These are phyloP conservation scores for Syzygium grande DNA, from an alignment of 345 rosid genomes.

Conservation along the genomic window DNA sequence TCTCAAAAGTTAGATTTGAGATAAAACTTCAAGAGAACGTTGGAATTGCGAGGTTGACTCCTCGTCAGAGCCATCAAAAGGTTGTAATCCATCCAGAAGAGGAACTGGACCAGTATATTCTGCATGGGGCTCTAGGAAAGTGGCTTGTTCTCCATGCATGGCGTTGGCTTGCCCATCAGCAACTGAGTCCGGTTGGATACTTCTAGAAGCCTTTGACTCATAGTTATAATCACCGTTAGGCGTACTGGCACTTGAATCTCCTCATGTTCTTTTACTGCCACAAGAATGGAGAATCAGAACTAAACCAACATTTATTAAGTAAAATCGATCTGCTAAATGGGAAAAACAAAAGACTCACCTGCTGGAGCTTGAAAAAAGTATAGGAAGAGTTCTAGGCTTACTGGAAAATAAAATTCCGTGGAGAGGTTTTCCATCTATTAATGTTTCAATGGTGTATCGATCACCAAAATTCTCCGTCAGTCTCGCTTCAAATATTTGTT, in stretches of 20 bases:
- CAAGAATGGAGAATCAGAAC: not conserved
- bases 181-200: conserved; percentile 8
- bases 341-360: not conserved
- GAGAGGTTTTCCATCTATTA: conserved; percentile 72
- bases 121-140: not conserved
- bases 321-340: not conserved
- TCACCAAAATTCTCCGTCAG: conserved; percentile 53
- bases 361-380: conserved; percentile 5
- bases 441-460: conserved; percentile 73
- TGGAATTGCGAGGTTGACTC: not conserved
- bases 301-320: not conserved
- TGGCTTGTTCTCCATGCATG: conserved; percentile 13
- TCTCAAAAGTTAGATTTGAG: not conserved
- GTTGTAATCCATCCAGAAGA: conserved; percentile 11
- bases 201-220: conserved; percentile 18
- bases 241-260: conserved; percentile 14
- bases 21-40: not conserved
- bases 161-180: conserved; percentile 19
- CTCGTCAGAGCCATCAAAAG: conserved; percentile 9
- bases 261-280: conserved; percentile 32
- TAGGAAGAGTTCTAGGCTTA: conserved; percentile 28
- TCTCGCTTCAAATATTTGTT: conserved; percentile 63
- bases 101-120: conserved; percentile 18
- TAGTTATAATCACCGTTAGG: conserved; percentile 32
- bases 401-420: conserved; percentile 69